phyloP scores from a whole-genome alignment of 129 eudicot genomes.

The Artemisia annua region DNA sequence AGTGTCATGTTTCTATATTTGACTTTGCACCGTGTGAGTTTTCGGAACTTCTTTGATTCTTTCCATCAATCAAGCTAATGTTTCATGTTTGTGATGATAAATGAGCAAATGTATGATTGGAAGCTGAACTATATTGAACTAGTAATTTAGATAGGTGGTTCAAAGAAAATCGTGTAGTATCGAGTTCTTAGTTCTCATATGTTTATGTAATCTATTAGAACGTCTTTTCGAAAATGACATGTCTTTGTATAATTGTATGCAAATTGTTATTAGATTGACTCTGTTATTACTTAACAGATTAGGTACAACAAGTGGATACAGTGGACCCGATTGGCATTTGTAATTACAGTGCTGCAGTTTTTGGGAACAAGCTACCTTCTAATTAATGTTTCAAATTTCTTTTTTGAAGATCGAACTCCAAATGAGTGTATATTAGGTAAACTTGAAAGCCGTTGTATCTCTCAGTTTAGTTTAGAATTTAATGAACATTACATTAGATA shows the following conservation, averaged over 20 bases:
- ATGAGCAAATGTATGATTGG: not conserved
- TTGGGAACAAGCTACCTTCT: conserved; percentile 51
- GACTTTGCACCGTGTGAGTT: not conserved
- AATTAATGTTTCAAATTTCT: conserved; percentile 28
- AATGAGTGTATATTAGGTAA: conserved; percentile 54
- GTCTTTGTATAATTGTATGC: not conserved
- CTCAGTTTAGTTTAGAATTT: not conserved
- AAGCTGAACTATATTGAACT: not conserved
- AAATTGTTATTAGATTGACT: conserved; percentile 16
- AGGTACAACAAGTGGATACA: conserved; percentile 57
- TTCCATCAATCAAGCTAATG: not conserved
- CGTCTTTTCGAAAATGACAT: not conserved
- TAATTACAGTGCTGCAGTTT: conserved; percentile 51
- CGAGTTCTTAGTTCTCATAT: not conserved
- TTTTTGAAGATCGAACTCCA: conserved; percentile 33
- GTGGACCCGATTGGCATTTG: conserved; percentile 57
- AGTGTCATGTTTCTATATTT: too few species aligned
- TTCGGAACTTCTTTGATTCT: not conserved
- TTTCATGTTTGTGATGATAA: not conserved
- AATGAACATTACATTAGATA: conserved; percentile 12
- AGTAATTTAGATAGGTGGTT: not conserved
- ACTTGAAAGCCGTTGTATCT: conserved; percentile 1
- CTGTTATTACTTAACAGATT: conserved; percentile 39
- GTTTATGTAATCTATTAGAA: not conserved
- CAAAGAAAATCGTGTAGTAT: not conserved